Evolutionary conservation across 1,284 basidiomycete species (phyloP), one percentile per base, ranked within the genome.

Genomic region (Fomitiporia mediterranea): DNA sequence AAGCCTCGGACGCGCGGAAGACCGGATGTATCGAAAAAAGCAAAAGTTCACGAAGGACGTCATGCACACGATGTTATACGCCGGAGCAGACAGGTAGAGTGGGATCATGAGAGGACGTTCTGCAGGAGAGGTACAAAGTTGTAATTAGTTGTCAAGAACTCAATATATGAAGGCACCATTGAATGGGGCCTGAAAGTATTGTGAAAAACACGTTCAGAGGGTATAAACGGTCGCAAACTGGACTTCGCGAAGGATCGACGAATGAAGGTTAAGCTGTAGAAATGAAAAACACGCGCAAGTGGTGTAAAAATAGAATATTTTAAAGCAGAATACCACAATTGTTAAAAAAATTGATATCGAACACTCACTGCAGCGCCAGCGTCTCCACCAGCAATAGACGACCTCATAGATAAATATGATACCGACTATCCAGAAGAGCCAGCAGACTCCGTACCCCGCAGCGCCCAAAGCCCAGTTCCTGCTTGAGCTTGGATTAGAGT

Each of bases 361-460:
- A 25, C n/a, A 89, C 90, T 78, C 67, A 91, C 89, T 87, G 44
- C 51, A 30, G 34, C 56, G 35, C 56, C 56, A 58, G 13, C 43
- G 39, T 62, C 90, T 80, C 91, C 91, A 94, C 58, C 88, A 93
- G 44, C 84, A 89, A 68, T 86, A 94, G 34, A 89, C 72, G 44
- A 91, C 68, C 62, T 93, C 90, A 70, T 92, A 93, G 25, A 89
- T 69, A 60, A 93, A 66, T 66, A 86, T 82, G n/a, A 94, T 81
- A n/a, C 81, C 77, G 53, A 87, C 67, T 35, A 91, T 77, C 79
- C 89, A 91, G 42, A 80, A 74, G 51, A 80, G 68, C 84, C 88
- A 92, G 69, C 86, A 90, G 9, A 86, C 81, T 35, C 85, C 77
- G 70, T 91, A 91, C 23, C 86, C 89, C 13, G 87, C 83, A n/a